phyloP scores from a whole-genome alignment of 164 flowering plant species.

The Tetrastigma voinierianum region DNA sequence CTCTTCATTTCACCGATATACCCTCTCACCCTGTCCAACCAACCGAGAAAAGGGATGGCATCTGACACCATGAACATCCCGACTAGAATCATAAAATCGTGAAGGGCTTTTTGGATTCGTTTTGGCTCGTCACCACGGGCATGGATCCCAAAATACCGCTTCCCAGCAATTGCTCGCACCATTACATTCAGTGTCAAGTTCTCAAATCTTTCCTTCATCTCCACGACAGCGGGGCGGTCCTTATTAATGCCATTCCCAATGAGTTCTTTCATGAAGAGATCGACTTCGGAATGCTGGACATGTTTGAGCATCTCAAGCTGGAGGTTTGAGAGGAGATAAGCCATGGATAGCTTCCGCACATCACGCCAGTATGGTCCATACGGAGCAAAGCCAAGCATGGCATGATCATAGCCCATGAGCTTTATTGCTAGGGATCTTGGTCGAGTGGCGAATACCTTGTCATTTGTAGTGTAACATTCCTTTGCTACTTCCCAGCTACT shows the following conservation, averaged over 20 bases:
- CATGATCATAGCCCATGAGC: conserved; percentile 21
- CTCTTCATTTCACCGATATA: conserved; percentile 24
- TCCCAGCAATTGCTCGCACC: background rate
- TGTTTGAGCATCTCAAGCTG: conserved; percentile 25
- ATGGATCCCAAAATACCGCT: conserved; percentile 19
- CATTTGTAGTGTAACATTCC: conserved; percentile 32
- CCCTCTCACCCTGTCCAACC: conserved; percentile 33
- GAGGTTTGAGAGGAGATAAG: conserved; percentile 29
- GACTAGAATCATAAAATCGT: conserved; percentile 4
- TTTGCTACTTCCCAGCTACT: conserved; percentile 30
- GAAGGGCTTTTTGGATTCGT: conserved; percentile 10
- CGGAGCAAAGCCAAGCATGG: conserved; percentile 28
- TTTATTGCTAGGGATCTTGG: conserved; percentile 11
- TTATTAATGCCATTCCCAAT: no score
- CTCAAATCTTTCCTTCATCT: no score
- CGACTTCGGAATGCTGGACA: conserved; percentile 12
- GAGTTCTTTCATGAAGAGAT: no score
- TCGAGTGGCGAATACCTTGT: conserved; percentile 13
- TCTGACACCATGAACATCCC: conserved; percentile 29
- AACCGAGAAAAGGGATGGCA: conserved; percentile 27
- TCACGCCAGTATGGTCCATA: conserved; percentile 41
- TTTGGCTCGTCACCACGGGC: conserved; percentile 8
- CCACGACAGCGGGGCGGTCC: no score
- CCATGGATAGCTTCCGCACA: conserved; percentile 26
- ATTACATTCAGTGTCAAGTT: no score